These are phyloP conservation scores for Phytophthora multivora DNA, from an alignment of 352 stramenopile genomes.

Conservation along the genomic window DNA sequence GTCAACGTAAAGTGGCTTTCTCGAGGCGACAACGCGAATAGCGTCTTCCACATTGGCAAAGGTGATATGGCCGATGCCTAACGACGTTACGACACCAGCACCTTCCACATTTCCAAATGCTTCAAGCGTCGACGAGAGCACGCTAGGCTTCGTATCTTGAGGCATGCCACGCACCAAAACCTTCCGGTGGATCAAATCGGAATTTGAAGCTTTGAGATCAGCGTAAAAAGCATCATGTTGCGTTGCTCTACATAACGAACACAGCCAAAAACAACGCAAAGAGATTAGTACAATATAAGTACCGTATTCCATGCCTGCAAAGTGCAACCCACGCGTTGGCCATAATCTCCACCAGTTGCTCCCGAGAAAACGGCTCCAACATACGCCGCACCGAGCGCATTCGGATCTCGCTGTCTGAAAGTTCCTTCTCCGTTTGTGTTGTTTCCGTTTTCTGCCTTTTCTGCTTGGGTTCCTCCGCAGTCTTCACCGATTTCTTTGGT, in stretches of 20 bases:
- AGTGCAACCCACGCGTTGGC: slow-evolving; percentile 58
- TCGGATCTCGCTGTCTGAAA: slow-evolving; percentile 11
- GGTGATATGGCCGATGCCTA: slow-evolving; percentile 69
- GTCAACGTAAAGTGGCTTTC: slow-evolving; percentile 60
- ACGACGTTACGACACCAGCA: slow-evolving; percentile 62
- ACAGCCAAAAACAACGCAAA: slow-evolving; percentile 7
- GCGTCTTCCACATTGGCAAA: slow-evolving; percentile 71
- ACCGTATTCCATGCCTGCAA: background rate
- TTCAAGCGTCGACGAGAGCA: slow-evolving; percentile 52
- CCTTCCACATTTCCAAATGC: slow-evolving; percentile 67
- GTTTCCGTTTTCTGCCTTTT: slow-evolving; percentile 1
- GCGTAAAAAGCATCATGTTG: slow-evolving; percentile 63
- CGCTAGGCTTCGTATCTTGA: slow-evolving; percentile 58
- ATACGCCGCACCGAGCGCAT: slow-evolving; percentile 38
- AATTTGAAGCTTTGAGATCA: slow-evolving; percentile 64
- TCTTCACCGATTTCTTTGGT: no score
- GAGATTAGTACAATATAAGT: background rate
- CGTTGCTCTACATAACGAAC: slow-evolving; percentile 43
- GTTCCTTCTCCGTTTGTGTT: slow-evolving; percentile 3
- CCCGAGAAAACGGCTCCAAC: slow-evolving; percentile 58
- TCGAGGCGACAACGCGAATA: slow-evolving; percentile 42
- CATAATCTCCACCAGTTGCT: slow-evolving; percentile 73
- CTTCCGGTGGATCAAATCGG: slow-evolving; percentile 66
- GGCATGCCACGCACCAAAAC: slow-evolving; percentile 73
- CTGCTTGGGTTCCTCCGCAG: background rate